phyloP scores from a whole-genome alignment of 345 rosid genomes.

The Ceriops zippeliana region DNA sequence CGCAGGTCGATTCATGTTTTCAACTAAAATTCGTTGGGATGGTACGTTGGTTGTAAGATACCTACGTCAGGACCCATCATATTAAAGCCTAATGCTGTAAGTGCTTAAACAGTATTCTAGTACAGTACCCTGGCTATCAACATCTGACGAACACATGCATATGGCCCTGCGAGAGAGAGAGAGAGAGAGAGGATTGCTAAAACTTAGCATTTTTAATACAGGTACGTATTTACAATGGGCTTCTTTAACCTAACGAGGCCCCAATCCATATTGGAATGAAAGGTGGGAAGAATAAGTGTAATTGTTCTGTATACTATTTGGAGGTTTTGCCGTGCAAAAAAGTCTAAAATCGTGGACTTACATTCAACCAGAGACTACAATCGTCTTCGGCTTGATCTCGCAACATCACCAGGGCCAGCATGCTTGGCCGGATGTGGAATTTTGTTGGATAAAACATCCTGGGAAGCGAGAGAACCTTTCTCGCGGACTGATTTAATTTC shows the following conservation, averaged over 20 bases:
- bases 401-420: conserved; percentile 6
- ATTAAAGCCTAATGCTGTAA: too few relatives aligned
- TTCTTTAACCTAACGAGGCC: conserved; percentile 13
- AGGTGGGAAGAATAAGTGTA: conserved; percentile 8
- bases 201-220: conserved; percentile 6
- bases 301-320: conserved; percentile 1
- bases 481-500: conserved; percentile 43
- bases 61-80: too few relatives aligned
- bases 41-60: too few relatives aligned
- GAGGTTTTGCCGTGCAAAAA: conserved; percentile 19
- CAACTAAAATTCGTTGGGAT: too few relatives aligned
- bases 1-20: too few relatives aligned
- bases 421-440: conserved; percentile 20
- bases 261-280: conserved; percentile 12
- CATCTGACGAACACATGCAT: too few relatives aligned
- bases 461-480: conserved; percentile 30
- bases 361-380: conserved; percentile 3
- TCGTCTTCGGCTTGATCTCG: conserved; percentile 38
- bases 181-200: neutral
- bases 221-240: conserved; percentile 25
- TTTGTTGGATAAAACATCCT: conserved; percentile 12
- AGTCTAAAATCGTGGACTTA: conserved; percentile 9
- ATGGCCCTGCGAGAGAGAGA: too few relatives aligned
- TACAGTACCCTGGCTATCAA: too few relatives aligned
- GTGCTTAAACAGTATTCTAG: too few relatives aligned